Evolutionary conservation across 192 early-diverging fungal species (phyloP), one percentile per base, ranked within the genome.

Genomic region (Mortierella antarctica): DNA sequence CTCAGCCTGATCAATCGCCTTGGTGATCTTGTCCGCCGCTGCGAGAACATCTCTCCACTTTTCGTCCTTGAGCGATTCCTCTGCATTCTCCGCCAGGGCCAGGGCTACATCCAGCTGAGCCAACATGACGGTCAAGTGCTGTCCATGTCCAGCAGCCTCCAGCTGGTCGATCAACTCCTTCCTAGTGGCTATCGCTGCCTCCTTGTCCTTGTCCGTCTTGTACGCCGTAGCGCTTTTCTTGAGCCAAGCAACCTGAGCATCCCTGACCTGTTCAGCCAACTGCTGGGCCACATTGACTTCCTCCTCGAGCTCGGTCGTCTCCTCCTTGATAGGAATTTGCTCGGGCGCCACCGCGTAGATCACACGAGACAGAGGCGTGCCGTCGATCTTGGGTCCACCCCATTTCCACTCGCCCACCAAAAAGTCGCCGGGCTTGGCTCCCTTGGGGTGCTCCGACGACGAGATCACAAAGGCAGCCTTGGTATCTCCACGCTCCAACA

Each of bases 341-440:
- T 79, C 65, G 44, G 84, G 85, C 13, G 90, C 83, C 54, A 90
- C 85, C 7, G 86, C 67, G 49, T 89, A 92, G 15, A 86, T 70
- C 5, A 82, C 81, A 14, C 66, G 78, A 4, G 67, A 71, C 48
- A 86, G 74, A 81, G 85, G 77, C 54, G 87, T 84, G 65, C 87
- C 70, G 83, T 82, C 76, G n/a, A 85, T 46, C 83, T 59, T 69
- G 56, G 78, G 48, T 58, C 83, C 15, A 67, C 77, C 84, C 76
- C 93, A 87, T 14, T 83, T 63, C 48, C 96, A 76, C 45, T 88
- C 86, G 1, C 96, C 97, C 18, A 89, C 67, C 40, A 98, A 84
- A 52, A 93, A 63, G 81, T 98, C 97, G 7, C 95, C 95, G 7
- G 91, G 86, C 57, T 89, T 88, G 45, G 92, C 93, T 13, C 90